phyloP scores from a whole-genome alignment of 352 stramenopile genomes.

The Phytophthora aleatoria region DNA sequence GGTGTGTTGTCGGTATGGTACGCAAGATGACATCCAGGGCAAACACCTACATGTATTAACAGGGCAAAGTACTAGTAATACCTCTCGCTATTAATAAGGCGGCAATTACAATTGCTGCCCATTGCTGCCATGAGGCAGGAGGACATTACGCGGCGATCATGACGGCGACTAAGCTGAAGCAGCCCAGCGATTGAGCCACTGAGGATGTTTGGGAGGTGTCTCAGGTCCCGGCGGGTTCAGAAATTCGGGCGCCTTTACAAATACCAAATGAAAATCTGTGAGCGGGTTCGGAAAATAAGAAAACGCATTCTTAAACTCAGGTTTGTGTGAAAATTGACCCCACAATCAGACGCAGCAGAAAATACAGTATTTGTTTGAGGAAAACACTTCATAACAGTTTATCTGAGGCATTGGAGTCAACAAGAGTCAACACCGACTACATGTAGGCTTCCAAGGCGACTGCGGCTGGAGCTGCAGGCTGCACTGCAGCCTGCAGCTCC shows the following conservation, averaged over 20 bases:
- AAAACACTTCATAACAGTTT: neutral
- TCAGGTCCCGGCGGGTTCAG: slow-evolving; percentile 9
- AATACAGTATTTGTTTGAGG: neutral
- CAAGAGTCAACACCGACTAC: neutral
- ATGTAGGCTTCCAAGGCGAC: neutral
- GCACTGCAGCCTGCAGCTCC: neutral
- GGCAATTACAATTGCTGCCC: neutral
- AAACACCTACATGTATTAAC: neutral
- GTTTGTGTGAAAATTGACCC: slow-evolving; percentile 18
- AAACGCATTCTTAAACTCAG: slow-evolving; percentile 20
- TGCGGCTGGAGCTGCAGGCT: too few species aligned
- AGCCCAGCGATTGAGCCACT: neutral
- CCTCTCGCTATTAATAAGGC: neutral
- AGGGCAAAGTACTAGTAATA: too few species aligned
- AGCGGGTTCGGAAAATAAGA: slow-evolving; percentile 12
- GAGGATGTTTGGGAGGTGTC: slow-evolving; percentile 5
- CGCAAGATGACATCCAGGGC: too few species aligned
- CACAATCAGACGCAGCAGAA: slow-evolving; percentile 19
- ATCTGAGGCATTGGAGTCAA: neutral
- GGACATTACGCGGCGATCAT: too few species aligned
- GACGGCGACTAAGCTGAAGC: neutral
- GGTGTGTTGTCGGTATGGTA: too few species aligned
- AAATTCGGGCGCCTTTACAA: slow-evolving; percentile 7
- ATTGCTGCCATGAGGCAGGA: neutral
- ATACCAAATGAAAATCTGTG: neutral